A percentile compares a stretch with the other conserved stretches of the same genome.
These are phyloP conservation scores for Ricinus communis DNA, from an alignment of 345 rosid species.

Conservation along the genomic window DNA sequence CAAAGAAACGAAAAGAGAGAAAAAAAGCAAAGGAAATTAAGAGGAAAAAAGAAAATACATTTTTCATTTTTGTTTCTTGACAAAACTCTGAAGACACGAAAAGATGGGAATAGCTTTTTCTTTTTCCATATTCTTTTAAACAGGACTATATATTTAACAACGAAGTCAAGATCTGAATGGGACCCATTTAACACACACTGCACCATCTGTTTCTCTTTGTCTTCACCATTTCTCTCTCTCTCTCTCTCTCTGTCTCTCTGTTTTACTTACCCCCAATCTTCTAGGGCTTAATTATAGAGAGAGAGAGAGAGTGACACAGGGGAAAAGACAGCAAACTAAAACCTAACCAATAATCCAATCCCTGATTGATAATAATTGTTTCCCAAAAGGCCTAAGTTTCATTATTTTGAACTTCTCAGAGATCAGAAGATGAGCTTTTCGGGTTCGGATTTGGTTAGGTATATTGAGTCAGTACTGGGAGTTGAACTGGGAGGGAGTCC, in stretches of 20 bases:
- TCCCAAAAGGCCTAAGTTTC: background rate
- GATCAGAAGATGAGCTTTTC: constrained; percentile 12
- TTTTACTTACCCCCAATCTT: constrained; percentile 9
- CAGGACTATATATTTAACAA: no score
- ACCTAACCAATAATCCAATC: background rate
- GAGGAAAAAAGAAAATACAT: no score
- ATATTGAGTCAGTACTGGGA: constrained; percentile 45
- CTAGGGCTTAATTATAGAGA: background rate
- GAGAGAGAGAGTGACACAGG: background rate
- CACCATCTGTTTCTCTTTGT: constrained; percentile 12
- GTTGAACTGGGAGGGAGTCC: constrained; percentile 35
- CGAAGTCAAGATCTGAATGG: background rate
- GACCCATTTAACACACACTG: constrained; percentile 6
- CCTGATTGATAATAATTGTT: background rate
- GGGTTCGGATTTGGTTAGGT: constrained; percentile 45
- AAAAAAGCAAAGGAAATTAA: no score
- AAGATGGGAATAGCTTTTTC: no score
- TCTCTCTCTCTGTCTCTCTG: background rate
- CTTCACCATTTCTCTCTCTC: constrained; percentile 6
- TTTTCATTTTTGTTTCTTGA: no score
- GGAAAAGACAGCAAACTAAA: background rate
- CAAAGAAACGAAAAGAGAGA: no score
- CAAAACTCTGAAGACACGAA: no score
- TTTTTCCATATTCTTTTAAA: no score
- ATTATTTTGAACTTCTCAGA: background rate